Evolutionary conservation across 2,329 filamentous ascomycete species (phyloP).

Genomic region (Cordyceps fumosorosea): DNA sequence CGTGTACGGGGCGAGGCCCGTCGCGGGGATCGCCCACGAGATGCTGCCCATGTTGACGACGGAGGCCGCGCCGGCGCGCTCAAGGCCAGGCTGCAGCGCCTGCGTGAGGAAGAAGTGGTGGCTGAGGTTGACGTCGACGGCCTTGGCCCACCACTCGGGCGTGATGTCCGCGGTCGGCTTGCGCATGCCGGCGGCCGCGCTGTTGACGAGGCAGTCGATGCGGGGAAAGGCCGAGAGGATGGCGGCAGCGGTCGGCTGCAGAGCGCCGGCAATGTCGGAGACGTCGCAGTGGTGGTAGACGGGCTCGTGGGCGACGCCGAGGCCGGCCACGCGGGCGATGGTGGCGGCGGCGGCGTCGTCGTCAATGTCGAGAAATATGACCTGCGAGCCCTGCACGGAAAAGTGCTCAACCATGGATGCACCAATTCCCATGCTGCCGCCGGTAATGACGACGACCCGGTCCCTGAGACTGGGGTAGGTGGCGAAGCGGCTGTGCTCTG

Average conservation of each 20-base stretch:
- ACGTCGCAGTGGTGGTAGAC: slow-evolving; percentile 33
- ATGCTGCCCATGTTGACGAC: slow-evolving; percentile 52
- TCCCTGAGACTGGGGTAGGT: slow-evolving; percentile 29
- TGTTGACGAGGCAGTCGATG: slow-evolving; percentile 83
- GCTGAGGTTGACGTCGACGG: slow-evolving; percentile 36
- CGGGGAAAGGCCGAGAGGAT: slow-evolving; percentile 34
- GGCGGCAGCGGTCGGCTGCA: slow-evolving; percentile 25
- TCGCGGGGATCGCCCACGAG: slow-evolving; percentile 45
- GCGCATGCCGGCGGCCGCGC: slow-evolving; percentile 51
- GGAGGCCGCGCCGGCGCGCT: slow-evolving; percentile 56
- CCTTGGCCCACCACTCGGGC: slow-evolving; percentile 29
- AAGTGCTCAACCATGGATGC: slow-evolving; percentile 33
- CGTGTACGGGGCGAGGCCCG: slow-evolving; percentile 50
- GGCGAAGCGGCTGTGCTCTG: slow-evolving; percentile 16
- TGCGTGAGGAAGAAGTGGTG: slow-evolving; percentile 61
- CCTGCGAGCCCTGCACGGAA: slow-evolving; percentile 31
- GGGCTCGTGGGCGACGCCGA: slow-evolving; percentile 21
- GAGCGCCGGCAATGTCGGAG: slow-evolving; percentile 23
- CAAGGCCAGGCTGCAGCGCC: slow-evolving; percentile 61
- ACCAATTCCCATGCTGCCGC: slow-evolving; percentile 36
- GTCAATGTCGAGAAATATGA: slow-evolving; percentile 33
- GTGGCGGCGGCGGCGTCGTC: slow-evolving; percentile 23
- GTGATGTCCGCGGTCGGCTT: slow-evolving; percentile 26
- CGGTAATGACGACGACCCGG: slow-evolving; percentile 32
- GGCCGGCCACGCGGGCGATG: slow-evolving; percentile 14